Conservation (phyloP, 2,329 filamentous ascomycete species). For the Helicocarpus griseus region DNA sequence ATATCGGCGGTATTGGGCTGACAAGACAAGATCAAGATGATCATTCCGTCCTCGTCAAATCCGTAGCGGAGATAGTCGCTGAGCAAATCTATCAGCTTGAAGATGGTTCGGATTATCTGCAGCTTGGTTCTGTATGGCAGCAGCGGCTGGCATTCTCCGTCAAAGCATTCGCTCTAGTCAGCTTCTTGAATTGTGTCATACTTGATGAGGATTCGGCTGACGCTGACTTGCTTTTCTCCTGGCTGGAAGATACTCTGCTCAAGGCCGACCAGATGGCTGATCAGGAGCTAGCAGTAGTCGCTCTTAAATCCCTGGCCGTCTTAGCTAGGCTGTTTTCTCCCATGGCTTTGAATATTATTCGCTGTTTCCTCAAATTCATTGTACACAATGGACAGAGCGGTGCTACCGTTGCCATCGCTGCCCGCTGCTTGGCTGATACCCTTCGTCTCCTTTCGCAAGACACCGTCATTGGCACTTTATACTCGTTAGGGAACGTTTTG, state of each 20-base stretch:
- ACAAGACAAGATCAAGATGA: conserved; percentile 27
- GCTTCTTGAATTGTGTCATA: conserved; percentile 75
- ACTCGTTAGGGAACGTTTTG: conserved; percentile 90
- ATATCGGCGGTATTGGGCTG: conserved; percentile 51
- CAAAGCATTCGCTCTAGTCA: conserved; percentile 71
- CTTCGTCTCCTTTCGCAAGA: conserved; percentile 80
- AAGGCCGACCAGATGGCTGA: conserved; percentile 78
- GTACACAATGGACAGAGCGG: conserved; percentile 68
- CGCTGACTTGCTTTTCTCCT: conserved; percentile 65
- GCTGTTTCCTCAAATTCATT: conserved; percentile 74
- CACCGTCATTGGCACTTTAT: conserved; percentile 86
- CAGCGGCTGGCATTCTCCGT: conserved; percentile 78
- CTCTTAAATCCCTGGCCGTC: conserved; percentile 72
- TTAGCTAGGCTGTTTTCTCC: conserved; percentile 65
- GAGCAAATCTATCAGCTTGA: conserved; percentile 83
- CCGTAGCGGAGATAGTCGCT: conserved; percentile 60
- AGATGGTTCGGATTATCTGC: conserved; percentile 80
- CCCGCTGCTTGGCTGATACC: conserved; percentile 73
- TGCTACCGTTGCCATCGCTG: conserved; percentile 63
- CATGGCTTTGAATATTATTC: conserved; percentile 65
- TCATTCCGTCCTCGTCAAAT: conserved; percentile 36
- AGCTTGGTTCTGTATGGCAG: conserved; percentile 75
- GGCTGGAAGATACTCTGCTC: conserved; percentile 73
- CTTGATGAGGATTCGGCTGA: conserved; percentile 76
- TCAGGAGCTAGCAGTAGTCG: conserved; percentile 62